A percentile compares a stretch with the other conserved stretches of the same genome.
Conservation (phyloP, 192 early-diverging fungal genomes). For the Coemansia sp. region DNA sequence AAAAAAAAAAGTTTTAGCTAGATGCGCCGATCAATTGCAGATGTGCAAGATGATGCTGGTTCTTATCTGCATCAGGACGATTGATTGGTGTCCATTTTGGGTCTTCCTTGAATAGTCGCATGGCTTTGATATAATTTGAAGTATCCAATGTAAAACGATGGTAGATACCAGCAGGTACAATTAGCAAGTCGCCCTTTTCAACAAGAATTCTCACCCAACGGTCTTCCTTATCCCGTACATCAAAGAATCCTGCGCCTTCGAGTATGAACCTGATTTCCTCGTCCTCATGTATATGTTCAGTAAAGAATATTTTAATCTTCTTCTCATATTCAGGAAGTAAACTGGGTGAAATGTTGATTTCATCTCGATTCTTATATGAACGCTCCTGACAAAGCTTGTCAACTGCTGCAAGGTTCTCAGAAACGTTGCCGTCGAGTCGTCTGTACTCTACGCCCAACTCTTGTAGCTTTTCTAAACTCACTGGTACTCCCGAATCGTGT, state of each 20-base stretch:
- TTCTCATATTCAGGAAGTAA: constrained; percentile 85
- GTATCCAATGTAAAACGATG: constrained; percentile 93
- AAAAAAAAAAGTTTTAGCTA: not conserved
- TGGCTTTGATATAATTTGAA: constrained; percentile 81
- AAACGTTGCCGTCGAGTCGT: constrained; percentile 55
- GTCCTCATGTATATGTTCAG: constrained; percentile 94
- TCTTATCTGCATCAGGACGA: constrained; percentile 64
- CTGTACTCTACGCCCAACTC: constrained; percentile 75
- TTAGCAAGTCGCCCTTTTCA: constrained; percentile 73
- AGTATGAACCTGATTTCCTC: constrained; percentile 95
- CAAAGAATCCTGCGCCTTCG: constrained; percentile 93
- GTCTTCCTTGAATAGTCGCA: constrained; percentile 81
- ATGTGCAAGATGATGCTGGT: constrained; percentile 57
- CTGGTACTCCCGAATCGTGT: constrained; percentile 69
- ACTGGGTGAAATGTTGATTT: constrained; percentile 79
- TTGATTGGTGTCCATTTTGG: constrained; percentile 82
- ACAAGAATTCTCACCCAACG: constrained; percentile 86
- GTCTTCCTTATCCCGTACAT: constrained; percentile 63
- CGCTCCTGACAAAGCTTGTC: constrained; percentile 71
- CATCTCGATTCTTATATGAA: constrained; percentile 89
- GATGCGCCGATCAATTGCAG: constrained; percentile 29
- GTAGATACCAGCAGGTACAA: constrained; percentile 93
- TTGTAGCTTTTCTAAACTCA: constrained; percentile 66
- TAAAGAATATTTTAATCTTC: constrained; percentile 90
- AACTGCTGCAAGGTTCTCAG: constrained; percentile 61